Evolutionary conservation across 2,329 filamentous ascomycete genomes (phyloP).

Genomic region (Aspergillus proliferans): DNA sequence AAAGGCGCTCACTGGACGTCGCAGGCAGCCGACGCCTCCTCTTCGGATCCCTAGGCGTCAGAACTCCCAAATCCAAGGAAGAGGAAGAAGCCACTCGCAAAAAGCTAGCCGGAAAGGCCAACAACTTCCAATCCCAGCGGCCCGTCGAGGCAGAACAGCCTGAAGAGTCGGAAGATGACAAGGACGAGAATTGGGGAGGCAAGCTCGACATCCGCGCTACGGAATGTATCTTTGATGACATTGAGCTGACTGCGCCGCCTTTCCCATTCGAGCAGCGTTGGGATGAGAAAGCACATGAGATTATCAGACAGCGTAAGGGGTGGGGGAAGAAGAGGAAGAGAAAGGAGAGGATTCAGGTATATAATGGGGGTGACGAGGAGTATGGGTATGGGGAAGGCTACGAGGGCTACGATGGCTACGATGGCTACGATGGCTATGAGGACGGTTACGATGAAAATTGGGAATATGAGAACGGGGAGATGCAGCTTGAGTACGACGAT

Average conservation of each 20-base stretch:
- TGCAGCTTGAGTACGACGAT: conserved; percentile 39
- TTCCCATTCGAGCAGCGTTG: conserved; percentile 88
- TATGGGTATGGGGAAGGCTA: conserved; percentile 35
- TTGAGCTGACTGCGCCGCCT: conserved; percentile 67
- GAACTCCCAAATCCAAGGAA: conserved; percentile 60
- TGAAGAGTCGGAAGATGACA: conserved; percentile 34
- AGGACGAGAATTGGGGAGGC: conserved; percentile 63
- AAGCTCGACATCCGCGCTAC: conserved; percentile 72
- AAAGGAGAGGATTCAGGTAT: conserved; percentile 50
- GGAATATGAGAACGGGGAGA: conserved; percentile 24
- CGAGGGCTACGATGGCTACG: conserved; percentile 30
- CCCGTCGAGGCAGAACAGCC: conserved; percentile 13
- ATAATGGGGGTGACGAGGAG: conserved; percentile 37
- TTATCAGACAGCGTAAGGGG: conserved; percentile 35
- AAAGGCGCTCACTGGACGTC: conserved; percentile 48
- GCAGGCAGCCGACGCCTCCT: conserved; percentile 61
- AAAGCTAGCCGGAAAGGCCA: conserved; percentile 53
- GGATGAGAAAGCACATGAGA: conserved; percentile 65
- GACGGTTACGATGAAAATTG: conserved; percentile 32
- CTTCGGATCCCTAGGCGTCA: conserved; percentile 66
- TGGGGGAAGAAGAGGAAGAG: conserved; percentile 32
- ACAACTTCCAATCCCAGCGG: conserved; percentile 22
- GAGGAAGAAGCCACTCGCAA: conserved; percentile 60
- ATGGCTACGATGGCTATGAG: conserved; percentile 31
- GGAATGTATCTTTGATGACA: conserved; percentile 69